Evolutionary conservation across 2,329 filamentous ascomycete genomes (phyloP).

Genomic region (Verticillium longisporum): DNA sequence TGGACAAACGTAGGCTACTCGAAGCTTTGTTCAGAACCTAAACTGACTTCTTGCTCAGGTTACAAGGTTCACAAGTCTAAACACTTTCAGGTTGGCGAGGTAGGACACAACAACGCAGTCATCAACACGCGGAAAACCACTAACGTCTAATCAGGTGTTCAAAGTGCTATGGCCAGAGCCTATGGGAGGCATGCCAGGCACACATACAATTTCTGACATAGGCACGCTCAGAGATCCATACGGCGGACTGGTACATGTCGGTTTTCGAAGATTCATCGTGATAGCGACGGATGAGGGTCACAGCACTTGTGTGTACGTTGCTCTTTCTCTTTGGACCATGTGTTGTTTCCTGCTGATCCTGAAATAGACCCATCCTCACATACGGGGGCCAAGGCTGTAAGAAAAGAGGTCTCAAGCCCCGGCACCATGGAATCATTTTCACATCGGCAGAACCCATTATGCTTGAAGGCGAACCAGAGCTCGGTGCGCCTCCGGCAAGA

Average conservation of each 20-base stretch:
- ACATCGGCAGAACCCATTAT: constrained; percentile 22
- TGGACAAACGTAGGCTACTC: constrained; percentile 28
- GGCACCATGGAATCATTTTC: constrained; percentile 47
- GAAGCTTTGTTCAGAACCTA: background rate
- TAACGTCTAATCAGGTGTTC: constrained; percentile 35
- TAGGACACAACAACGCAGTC: constrained; percentile 13
- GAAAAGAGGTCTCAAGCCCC: constrained; percentile 43
- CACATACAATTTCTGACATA: constrained; percentile 23
- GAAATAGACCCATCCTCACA: constrained; percentile 45
- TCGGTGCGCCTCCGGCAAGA: constrained; percentile 40
- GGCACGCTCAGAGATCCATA: constrained; percentile 25
- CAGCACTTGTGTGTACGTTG: constrained; percentile 49
- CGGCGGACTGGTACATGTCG: constrained; percentile 35
- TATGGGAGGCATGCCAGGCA: constrained; percentile 26
- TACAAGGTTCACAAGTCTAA: constrained; percentile 30
- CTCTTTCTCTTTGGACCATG: background rate
- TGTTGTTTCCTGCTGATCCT: constrained; percentile 1
- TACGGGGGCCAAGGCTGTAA: constrained; percentile 45
- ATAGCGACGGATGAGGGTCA: constrained; percentile 44
- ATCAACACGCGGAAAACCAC: background rate
- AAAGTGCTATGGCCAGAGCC: constrained; percentile 51
- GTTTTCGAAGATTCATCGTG: constrained; percentile 49
- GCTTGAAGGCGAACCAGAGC: constrained; percentile 33
- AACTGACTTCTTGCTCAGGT: constrained; percentile 18
- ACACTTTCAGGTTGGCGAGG: constrained; percentile 33